Percentiles rank a stretch among this genome's conserved stretches.
These are phyloP conservation scores for Suhomyces sp. DNA, from an alignment of 805 yeast genomes.

Conservation along the genomic window DNA sequence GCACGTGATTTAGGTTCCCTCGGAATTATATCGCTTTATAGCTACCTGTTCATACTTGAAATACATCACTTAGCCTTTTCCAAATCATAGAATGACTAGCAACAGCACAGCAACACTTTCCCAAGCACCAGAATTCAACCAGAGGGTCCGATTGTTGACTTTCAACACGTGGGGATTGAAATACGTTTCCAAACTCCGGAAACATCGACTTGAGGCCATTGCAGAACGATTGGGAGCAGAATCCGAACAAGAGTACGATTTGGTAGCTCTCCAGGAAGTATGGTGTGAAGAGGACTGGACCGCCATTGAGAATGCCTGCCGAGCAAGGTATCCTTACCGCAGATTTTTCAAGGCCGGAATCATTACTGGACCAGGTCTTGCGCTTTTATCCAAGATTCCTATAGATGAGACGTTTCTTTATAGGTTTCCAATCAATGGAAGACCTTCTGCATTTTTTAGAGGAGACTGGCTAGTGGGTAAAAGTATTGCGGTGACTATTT, in stretches of 20 bases:
- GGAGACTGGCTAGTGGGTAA: conserved; percentile 99
- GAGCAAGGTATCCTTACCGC: conserved; percentile 54
- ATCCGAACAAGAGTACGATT: conserved; percentile 57
- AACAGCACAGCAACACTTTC: too few relatives aligned
- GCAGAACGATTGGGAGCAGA: conserved; percentile 58
- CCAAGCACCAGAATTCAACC: not conserved
- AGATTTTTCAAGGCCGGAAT: conserved; percentile 82
- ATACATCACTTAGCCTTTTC: too few relatives aligned
- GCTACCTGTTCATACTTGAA: too few relatives aligned
- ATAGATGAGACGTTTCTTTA: conserved; percentile 76
- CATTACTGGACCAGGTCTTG: conserved; percentile 90
- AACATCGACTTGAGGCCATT: conserved; percentile 66
- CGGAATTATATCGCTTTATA: too few relatives aligned
- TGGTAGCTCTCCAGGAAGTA: conserved; percentile 90
- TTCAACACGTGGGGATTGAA: conserved; percentile 90
- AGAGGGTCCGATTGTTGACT: conserved; percentile 52
- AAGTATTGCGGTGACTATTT: conserved; percentile 68
- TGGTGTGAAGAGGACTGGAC: conserved; percentile 90
- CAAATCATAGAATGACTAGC: too few relatives aligned
- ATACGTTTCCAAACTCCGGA: conserved; percentile 70
- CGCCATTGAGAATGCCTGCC: conserved; percentile 49
- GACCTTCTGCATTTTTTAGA: conserved; percentile 88
- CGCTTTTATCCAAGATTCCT: conserved; percentile 79
- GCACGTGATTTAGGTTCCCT: too few relatives aligned
- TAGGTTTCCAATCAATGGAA: conserved; percentile 87